Evolutionary conservation across 169 alveolate species (phyloP).

Genomic region (Eimeria necatrix): DNA sequence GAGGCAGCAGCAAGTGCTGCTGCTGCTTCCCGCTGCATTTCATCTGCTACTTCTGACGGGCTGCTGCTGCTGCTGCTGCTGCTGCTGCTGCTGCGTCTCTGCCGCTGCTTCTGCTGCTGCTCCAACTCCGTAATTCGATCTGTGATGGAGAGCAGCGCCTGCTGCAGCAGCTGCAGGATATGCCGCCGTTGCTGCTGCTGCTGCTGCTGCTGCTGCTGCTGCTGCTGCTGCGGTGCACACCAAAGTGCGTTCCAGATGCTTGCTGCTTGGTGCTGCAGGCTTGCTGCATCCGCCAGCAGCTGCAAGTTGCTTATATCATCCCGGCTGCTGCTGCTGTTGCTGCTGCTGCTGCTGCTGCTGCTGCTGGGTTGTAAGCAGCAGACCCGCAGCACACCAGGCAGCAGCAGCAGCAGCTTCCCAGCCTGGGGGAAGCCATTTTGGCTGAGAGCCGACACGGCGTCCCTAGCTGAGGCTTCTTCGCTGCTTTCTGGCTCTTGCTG

Average conservation of each 20-base stretch:
- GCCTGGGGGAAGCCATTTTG: neutral
- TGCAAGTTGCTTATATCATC: neutral
- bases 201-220: slow-evolving; percentile 47
- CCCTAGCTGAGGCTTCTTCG: slow-evolving; percentile 28
- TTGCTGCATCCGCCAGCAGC: neutral
- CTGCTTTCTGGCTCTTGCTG: neutral
- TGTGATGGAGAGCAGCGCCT: neutral
- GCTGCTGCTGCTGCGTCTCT: neutral
- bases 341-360: slow-evolving; percentile 58
- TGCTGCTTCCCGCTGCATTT: neutral
- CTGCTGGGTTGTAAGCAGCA: slow-evolving; percentile 14
- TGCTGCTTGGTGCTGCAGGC: neutral
- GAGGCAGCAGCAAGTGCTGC: neutral
- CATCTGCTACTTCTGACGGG: neutral
- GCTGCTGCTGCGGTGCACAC: neutral
- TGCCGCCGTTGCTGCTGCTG: slow-evolving; percentile 16
- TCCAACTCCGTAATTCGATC: neutral
- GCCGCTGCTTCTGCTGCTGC: neutral
- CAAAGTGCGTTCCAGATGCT: neutral
- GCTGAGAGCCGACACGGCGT: neutral
- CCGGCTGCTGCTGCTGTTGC: slow-evolving; percentile 70
- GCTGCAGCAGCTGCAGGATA: slow-evolving; percentile 3
- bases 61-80: neutral
- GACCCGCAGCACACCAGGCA: neutral
- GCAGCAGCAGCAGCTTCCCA: slow-evolving; percentile 24